Conservation (phyloP, 345 rosid species). For the Eucalyptus regnans region DNA sequence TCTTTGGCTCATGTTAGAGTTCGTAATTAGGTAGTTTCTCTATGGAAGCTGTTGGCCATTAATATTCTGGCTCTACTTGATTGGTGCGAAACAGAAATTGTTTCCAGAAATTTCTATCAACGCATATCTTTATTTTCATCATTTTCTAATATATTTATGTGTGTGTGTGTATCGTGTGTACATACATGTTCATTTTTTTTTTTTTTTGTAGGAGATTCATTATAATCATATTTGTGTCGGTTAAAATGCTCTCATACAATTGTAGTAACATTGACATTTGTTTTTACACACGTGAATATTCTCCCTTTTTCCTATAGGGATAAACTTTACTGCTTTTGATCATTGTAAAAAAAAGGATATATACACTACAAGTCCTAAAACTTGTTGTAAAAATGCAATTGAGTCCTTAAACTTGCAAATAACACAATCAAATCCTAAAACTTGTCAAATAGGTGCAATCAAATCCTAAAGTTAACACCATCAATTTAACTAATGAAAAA, state of each 20-base stretch:
- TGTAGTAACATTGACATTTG: neutral
- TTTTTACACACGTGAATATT: neutral
- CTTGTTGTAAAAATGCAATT: too few species aligned
- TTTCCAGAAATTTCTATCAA: neutral
- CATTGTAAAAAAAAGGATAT: neutral
- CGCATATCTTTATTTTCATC: neutral
- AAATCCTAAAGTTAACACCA: too few species aligned
- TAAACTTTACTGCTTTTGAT: neutral
- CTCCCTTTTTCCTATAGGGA: neutral
- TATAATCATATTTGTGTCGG: neutral
- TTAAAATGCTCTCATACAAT: neutral
- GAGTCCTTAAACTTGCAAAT: too few species aligned
- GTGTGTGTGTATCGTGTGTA: neutral
- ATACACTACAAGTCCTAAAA: too few species aligned
- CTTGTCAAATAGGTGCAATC: too few species aligned
- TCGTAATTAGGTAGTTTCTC: neutral
- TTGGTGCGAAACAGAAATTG: neutral
- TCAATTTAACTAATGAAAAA: too few species aligned
- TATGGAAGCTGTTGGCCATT: neutral
- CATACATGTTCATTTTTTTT: neutral
- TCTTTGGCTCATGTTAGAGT: neutral
- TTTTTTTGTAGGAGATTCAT: neutral
- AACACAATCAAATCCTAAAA: too few species aligned
- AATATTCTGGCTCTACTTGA: neutral
- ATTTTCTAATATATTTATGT: too few species aligned